Evolutionary conservation across 345 rosid species (phyloP), one percentile per base, ranked within the genome.

Genomic region (Eucalyptus rudis): DNA sequence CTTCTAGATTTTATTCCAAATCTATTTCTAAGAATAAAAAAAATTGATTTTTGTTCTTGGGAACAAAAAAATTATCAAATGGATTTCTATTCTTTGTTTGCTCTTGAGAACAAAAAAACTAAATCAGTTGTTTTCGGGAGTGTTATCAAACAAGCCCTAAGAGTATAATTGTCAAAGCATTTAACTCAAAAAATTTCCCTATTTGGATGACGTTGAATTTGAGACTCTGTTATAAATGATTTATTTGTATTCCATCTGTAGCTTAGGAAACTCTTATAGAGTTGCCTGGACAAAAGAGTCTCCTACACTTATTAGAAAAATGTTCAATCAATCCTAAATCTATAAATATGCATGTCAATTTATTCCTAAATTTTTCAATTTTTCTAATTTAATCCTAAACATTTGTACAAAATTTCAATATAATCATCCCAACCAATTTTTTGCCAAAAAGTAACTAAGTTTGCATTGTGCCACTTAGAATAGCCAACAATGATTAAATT

Each of bases 51-150:
- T 52, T 19, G 22, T 52, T 52, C 24, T 52, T 1, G 0, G 0
- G 8, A 52, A 7, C 2, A 52, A 52, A 52, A 52, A 19, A 52
- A 1, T 52, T 52, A 7, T 19, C 58, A 52, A 52, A 52, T 1
- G 9, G 9, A 52, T 52, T 52, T 52, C 0, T 19, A 19, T 19
- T 52, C 24, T 19, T 52, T 52, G 10, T 52, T 19, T 52, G 24
- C 10, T 52, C 2, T 52, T 0, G 2, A 7, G 24, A 52, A 52
- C 24, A 52, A 52, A 52, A 52, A 0, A 52, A 19, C 4, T 7
- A 0, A 52, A 52, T 52, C 0, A 52, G 0, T 52, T 19, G 0
- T 19, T 52, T 1, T 19, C 1, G 1, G 2, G 10, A 52, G 24
- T 52, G 24, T 52, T 52, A 52, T 19, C 10, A 19, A 52, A 52